Conservation (phyloP, 75 land plant species). For the Pinus taeda region DNA sequence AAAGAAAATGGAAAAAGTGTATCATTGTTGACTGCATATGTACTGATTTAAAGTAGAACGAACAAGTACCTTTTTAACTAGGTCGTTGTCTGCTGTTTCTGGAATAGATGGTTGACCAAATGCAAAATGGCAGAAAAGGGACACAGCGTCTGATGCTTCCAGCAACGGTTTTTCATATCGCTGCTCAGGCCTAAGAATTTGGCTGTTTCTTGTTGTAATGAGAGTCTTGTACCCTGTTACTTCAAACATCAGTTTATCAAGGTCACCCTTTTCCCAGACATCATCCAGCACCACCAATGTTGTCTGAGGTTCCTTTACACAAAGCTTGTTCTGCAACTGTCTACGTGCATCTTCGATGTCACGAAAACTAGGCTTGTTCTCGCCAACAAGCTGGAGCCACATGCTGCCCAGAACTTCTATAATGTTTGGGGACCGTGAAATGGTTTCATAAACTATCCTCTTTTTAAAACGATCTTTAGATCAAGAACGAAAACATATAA, state of each 20-base stretch:
- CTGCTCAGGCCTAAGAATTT: conserved; percentile 5
- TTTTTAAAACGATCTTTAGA: conserved; percentile 32
- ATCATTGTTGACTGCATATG: too few relatives aligned
- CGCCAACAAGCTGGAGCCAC: conserved; percentile 16
- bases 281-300: conserved; percentile 51
- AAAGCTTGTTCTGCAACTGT: neutral
- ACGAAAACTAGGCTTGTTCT: neutral
- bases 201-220: conserved; percentile 36
- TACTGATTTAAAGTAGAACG: neutral
- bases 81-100: conserved; percentile 13
- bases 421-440: conserved; percentile 54
- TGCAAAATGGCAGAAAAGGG: conserved; percentile 44
- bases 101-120: conserved; percentile 37
- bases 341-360: neutral
- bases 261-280: conserved; percentile 40
- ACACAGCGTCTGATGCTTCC: conserved; percentile 42
- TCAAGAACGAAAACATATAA: neutral
- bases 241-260: conserved; percentile 34
- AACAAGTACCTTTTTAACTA: conserved; percentile 43
- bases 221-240: conserved; percentile 37
- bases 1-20: too few relatives aligned
- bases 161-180: conserved; percentile 40
- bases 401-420: conserved; percentile 10
- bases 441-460: conserved; percentile 47
- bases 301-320: neutral